Evolutionary conservation across 202 grass and related monocot species (phyloP).

Genomic region (Carex arenaria): DNA sequence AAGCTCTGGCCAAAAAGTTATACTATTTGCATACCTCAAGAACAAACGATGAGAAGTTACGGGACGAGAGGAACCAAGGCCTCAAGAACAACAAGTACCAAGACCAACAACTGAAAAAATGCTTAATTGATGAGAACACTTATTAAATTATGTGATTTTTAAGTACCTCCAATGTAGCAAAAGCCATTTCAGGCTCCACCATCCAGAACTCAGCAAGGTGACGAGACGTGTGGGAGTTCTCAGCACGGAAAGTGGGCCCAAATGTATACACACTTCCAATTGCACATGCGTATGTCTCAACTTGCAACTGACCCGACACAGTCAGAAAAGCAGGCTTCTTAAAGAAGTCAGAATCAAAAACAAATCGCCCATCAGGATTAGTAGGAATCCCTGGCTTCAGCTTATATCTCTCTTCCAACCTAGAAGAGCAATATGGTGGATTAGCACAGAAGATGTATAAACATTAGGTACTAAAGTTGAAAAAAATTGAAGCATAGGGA

Average conservation of each 20-base stretch:
- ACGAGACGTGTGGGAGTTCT: constrained; percentile 85
- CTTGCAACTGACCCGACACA: constrained; percentile 93
- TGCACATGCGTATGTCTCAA: constrained; percentile 87
- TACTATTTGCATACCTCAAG: background rate
- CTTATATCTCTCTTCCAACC: constrained; percentile 77
- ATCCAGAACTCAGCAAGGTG: constrained; percentile 99
- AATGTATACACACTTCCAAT: constrained; percentile 90
- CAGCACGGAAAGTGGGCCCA: constrained; percentile 89
- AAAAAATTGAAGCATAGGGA: background rate
- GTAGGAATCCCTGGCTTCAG: constrained; percentile 70
- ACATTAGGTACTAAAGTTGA: background rate
- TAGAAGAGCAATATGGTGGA: constrained; percentile 11
- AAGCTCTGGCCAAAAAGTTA: background rate
- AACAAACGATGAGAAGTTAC: background rate
- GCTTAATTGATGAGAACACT: background rate
- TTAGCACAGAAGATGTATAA: background rate
- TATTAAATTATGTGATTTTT: background rate
- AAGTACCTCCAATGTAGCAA: constrained; percentile 83
- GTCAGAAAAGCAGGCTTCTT: constrained; percentile 89
- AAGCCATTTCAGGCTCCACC: constrained; percentile 97
- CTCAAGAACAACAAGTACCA: background rate
- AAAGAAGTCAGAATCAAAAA: constrained; percentile 77
- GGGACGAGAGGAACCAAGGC: background rate
- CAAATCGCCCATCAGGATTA: constrained; percentile 61
- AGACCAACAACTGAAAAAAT: constrained; percentile 4